phyloP scores from a whole-genome alignment of 176 grass and related monocot species.

The Phyllostachys edulis region DNA sequence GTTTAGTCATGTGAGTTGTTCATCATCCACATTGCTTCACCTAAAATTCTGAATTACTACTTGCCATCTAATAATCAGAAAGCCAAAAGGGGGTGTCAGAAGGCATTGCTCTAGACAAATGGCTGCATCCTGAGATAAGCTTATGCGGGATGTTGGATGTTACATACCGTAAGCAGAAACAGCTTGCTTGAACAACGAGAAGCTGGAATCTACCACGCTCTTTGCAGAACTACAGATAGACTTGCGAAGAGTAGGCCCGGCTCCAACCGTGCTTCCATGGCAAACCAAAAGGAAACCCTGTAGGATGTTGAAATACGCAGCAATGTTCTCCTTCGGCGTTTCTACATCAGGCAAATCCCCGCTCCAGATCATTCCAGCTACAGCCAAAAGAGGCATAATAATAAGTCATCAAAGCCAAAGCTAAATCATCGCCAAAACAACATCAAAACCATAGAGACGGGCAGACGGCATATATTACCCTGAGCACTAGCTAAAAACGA shows the following conservation, averaged over 20 bases:
- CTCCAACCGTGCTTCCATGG: slow-evolving; percentile 64
- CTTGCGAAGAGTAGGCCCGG: slow-evolving; percentile 82
- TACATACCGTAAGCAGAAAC: slow-evolving; percentile 66
- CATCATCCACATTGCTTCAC: neutral
- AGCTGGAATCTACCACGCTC: slow-evolving; percentile 65
- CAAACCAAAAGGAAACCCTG: slow-evolving; percentile 91
- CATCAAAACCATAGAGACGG: neutral
- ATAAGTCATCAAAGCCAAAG: slow-evolving; percentile 4
- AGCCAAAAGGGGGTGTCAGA: neutral
- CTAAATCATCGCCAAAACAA: neutral
- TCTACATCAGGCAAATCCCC: slow-evolving; percentile 67
- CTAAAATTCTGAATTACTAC: neutral
- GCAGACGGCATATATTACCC: neutral
- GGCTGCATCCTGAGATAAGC: neutral
- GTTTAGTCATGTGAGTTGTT: neutral
- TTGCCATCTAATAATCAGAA: slow-evolving; percentile 22
- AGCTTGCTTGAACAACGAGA: slow-evolving; percentile 75
- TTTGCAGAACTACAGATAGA: slow-evolving; percentile 61
- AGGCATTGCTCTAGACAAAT: neutral
- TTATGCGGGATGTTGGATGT: neutral
- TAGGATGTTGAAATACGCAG: slow-evolving; percentile 68
- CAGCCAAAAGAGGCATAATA: slow-evolving; percentile 5
- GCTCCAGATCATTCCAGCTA: slow-evolving; percentile 94
- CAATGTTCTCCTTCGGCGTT: slow-evolving; percentile 75
- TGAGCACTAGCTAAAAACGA: slow-evolving; percentile 3